A percentile compares a stretch with the other conserved stretches of the same genome.
phyloP scores from a whole-genome alignment of 345 rosid species.

The Euclidium syriacum region DNA sequence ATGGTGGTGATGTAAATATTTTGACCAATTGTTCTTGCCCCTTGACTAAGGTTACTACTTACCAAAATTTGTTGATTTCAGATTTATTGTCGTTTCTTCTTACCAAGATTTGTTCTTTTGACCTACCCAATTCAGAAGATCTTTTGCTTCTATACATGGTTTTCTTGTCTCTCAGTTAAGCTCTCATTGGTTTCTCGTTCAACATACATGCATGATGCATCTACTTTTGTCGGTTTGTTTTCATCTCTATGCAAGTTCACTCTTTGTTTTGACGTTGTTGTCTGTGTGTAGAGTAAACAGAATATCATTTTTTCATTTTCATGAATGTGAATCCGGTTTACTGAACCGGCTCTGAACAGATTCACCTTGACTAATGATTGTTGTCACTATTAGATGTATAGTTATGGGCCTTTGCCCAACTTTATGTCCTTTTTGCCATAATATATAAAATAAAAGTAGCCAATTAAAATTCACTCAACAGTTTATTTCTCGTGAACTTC shows the following conservation, averaged over 20 bases:
- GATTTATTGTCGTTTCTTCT: not conserved
- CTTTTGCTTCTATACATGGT: not conserved
- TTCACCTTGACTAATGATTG: not conserved
- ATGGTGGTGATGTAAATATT: not conserved
- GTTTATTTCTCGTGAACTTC: not conserved
- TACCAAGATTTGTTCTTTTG: not conserved
- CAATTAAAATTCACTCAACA: not conserved
- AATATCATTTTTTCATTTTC: not conserved
- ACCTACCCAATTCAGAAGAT: conserved; percentile 17
- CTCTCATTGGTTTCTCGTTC: not conserved
- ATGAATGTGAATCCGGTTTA: not conserved
- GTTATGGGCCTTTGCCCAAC: not conserved
- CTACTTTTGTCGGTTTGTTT: not conserved
- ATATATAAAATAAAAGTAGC: not conserved
- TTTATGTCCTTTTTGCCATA: not conserved
- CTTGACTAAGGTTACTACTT: conserved; percentile 14
- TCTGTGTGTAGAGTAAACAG: not conserved
- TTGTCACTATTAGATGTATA: not conserved
- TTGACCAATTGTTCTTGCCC: conserved; percentile 11
- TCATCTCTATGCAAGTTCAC: not conserved
- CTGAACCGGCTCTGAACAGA: not conserved
- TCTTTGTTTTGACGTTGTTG: not conserved
- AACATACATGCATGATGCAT: too few relatives aligned
- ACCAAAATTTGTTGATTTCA: conserved; percentile 5
- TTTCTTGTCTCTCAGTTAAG: not conserved